Evolutionary conservation across 352 stramenopile species (phyloP).

Genomic region (Pythium aristosporum): DNA sequence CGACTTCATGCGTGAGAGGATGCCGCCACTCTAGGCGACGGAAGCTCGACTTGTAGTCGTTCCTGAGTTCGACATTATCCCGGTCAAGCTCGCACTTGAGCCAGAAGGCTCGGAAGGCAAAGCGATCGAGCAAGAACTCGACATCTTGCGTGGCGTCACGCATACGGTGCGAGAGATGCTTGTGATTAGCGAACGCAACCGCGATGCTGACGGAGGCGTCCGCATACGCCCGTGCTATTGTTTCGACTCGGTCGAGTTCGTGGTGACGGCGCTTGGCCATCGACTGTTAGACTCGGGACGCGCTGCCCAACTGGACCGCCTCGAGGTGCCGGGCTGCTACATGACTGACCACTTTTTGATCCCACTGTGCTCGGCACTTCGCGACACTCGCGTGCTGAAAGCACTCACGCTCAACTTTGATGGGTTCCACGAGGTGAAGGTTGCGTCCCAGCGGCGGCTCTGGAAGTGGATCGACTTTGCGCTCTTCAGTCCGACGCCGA

Average conservation of each 20-base stretch:
- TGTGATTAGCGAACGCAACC: neutral
- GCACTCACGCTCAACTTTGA: neutral
- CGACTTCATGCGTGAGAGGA: neutral
- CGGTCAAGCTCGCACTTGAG: neutral
- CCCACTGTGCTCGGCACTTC: slow-evolving; percentile 1
- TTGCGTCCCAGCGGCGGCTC: neutral
- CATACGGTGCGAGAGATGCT: neutral
- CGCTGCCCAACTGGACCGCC: neutral
- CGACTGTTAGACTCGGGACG: neutral
- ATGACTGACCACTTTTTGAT: neutral
- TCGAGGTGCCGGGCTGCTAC: neutral
- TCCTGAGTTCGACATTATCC: neutral
- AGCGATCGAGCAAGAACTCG: neutral
- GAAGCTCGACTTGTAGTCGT: no score
- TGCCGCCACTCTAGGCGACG: no score
- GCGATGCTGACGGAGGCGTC: no score
- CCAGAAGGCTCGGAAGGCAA: neutral
- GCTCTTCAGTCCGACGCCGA: slow-evolving; percentile 1
- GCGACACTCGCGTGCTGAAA: neutral
- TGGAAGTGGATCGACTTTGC: slow-evolving; percentile 7
- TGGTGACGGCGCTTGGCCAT: neutral
- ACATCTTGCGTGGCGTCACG: neutral
- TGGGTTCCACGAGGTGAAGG: neutral
- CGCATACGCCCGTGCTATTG: neutral
- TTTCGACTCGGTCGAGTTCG: neutral